Conservation (phyloP, 2,329 filamentous ascomycete genomes). For the Colletotrichum cuscutae region DNA sequence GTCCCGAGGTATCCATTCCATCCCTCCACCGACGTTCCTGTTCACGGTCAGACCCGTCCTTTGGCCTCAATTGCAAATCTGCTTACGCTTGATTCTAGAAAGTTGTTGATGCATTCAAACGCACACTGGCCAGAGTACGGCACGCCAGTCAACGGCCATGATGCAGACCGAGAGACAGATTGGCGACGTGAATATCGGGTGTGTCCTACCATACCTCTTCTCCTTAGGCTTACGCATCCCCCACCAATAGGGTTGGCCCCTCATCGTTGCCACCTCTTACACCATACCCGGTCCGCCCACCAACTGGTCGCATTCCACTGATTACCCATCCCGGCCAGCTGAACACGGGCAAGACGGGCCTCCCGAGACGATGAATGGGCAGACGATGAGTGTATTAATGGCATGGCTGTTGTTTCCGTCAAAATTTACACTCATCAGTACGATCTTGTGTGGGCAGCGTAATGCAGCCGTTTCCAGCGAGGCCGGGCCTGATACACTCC, state of each 20-base stretch:
- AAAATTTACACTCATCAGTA: background rate
- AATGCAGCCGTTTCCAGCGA: constrained; percentile 25
- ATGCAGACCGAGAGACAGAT: background rate
- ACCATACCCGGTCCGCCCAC: background rate
- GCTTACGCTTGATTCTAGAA: background rate
- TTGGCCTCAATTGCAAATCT: background rate
- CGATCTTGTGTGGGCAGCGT: background rate
- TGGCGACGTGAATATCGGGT: background rate
- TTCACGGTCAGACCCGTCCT: background rate
- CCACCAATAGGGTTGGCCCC: too few species aligned
- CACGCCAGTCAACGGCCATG: background rate
- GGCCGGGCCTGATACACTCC: background rate
- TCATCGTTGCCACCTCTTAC: background rate
- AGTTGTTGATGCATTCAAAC: background rate
- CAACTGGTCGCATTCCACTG: constrained; percentile 13
- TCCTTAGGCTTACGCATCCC: background rate
- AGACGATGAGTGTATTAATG: background rate
- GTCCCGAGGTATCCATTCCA: too few species aligned
- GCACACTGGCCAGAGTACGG: background rate
- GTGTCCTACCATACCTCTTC: background rate
- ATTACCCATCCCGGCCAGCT: constrained; percentile 18
- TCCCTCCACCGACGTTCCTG: background rate
- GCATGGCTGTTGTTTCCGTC: constrained; percentile 24
- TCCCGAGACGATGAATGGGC: background rate
- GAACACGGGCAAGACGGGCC: constrained; percentile 19